phyloP scores from a whole-genome alignment of 164 flowering plant genomes.

The Taxillus chinensis region DNA sequence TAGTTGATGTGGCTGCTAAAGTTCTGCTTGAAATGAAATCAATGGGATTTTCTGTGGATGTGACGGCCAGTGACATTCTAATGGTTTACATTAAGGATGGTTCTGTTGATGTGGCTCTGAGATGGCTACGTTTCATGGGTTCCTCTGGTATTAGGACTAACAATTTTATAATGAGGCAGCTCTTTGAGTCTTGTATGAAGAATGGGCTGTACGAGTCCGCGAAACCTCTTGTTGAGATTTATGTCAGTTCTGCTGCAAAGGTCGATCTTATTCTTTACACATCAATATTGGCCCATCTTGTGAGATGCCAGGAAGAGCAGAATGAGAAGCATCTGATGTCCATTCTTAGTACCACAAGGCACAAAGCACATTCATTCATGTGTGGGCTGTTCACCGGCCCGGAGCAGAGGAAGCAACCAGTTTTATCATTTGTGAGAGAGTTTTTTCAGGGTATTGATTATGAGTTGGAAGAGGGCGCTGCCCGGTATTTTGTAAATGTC shows the following conservation, averaged over 20 bases:
- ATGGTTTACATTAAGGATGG: conserved; percentile 94
- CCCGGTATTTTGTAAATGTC: conserved; percentile 83
- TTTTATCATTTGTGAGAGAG: conserved; percentile 79
- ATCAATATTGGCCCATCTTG: conserved; percentile 81
- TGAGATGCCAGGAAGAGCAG: conserved; percentile 86
- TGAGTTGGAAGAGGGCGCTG: conserved; percentile 84
- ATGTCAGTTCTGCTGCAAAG: conserved; percentile 68
- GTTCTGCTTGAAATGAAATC: conserved; percentile 91
- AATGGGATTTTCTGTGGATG: conserved; percentile 82
- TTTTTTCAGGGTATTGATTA: conserved; percentile 85
- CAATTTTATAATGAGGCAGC: conserved; percentile 81
- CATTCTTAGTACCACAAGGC: conserved; percentile 71
- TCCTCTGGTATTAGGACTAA: conserved; percentile 87
- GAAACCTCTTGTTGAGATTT: conserved; percentile 86
- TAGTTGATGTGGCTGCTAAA: conserved; percentile 96
- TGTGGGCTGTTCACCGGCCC: conserved; percentile 94
- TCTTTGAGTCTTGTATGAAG: conserved; percentile 97
- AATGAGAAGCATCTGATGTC: conserved; percentile 86
- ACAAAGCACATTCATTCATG: conserved; percentile 86
- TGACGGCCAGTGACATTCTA: conserved; percentile 88
- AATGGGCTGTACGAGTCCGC: conserved; percentile 79
- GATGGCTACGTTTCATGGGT: conserved; percentile 95
- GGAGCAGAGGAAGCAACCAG: conserved; percentile 87
- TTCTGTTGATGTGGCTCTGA: conserved; percentile 82
- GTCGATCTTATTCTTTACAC: conserved; percentile 93